Evolutionary conservation across 768 basidiomycete species (phyloP), one percentile per base, ranked within the genome.

Genomic region (Trametes cubensis): DNA sequence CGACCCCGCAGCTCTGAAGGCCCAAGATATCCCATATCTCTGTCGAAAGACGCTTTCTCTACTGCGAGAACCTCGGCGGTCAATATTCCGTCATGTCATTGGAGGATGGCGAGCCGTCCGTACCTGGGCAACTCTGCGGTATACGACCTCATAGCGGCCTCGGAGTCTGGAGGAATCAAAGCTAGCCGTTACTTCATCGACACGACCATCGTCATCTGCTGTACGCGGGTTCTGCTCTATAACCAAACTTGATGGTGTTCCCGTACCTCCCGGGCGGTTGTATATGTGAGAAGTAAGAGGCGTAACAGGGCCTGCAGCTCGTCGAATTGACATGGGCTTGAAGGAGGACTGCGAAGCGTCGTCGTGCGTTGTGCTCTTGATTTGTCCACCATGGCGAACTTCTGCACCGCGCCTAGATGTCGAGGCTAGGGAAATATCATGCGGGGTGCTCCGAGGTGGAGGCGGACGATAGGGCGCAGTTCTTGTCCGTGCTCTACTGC

Each of bases 1-100:
- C 68, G 42, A 69, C 60, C 8, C 73, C 71, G 42, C 74, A 74
- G 47, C 69, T 72, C 17, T 67, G 67, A 6, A 75, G 65, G 18
- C 62, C 67, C 14, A 75, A 53, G 6, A 71, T 50, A 53, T 66
- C 66, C 66, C 68, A 73, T 13, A 66, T 42, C 21, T 69, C 58
- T n/a, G 49, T 51, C n/a, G 63, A 64, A 14, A 65, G 48, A 49
- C 57, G 63, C 55, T 71, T 74, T 45, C 73, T 72, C 75, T 75
- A 76, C 74, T 75, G 20, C 30, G 58, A 60, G 45, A 6, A 46
- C 46, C 13, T 21, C 21, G 11, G 44, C 46, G 14, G 58, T 53
- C 45, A 45, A 38, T 17, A 13, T 23, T 26, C 15, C 10, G n/a
- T n/a, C 20, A 14, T 20, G 13, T 2, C 10, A 18, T 30, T 20